A percentile compares a stretch with the other conserved stretches of the same genome.
phyloP scores from a whole-genome alignment of 1,139 yeast genomes.

The Kurtzmaniella natalensis region DNA sequence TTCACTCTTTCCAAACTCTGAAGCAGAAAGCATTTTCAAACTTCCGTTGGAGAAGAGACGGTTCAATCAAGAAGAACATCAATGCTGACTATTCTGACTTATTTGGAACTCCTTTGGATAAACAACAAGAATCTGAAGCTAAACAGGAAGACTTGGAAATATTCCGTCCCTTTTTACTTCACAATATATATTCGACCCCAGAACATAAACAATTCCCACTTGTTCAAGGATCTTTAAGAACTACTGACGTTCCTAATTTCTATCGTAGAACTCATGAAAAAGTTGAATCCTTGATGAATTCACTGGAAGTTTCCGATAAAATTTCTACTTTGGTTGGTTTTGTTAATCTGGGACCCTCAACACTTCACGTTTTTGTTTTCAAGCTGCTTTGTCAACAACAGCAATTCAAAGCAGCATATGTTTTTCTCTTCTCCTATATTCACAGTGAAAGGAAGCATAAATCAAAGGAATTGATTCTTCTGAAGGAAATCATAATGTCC shows the following conservation, averaged over 20 bases:
- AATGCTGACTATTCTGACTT: slow-evolving; percentile 6
- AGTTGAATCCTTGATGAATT: slow-evolving; percentile 2
- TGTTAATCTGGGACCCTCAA: slow-evolving; percentile 1
- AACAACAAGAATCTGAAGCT: slow-evolving; percentile 17
- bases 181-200: slow-evolving; percentile 24
- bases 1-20: not conserved
- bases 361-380: slow-evolving; percentile 7
- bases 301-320: slow-evolving; percentile 1
- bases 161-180: slow-evolving; percentile 25
- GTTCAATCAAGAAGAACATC: slow-evolving; percentile 3
- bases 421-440: slow-evolving; percentile 1
- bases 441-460: not conserved
- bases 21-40: slow-evolving; percentile 12
- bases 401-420: slow-evolving; percentile 4
- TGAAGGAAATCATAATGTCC: not conserved
- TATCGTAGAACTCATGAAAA: slow-evolving; percentile 1
- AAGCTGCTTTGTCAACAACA: slow-evolving; percentile 5
- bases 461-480: not conserved
- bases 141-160: slow-evolving; percentile 10
- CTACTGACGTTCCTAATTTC: slow-evolving; percentile 8
- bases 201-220: slow-evolving; percentile 19
- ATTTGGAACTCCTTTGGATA: slow-evolving; percentile 14
- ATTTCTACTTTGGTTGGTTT: slow-evolving; percentile 4
- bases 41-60: slow-evolving; percentile 22
- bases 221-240: slow-evolving; percentile 22